Evolutionary conservation across 345 rosid species (phyloP), one percentile per base, ranked within the genome.

Genomic region (Sonneratia alba): DNA sequence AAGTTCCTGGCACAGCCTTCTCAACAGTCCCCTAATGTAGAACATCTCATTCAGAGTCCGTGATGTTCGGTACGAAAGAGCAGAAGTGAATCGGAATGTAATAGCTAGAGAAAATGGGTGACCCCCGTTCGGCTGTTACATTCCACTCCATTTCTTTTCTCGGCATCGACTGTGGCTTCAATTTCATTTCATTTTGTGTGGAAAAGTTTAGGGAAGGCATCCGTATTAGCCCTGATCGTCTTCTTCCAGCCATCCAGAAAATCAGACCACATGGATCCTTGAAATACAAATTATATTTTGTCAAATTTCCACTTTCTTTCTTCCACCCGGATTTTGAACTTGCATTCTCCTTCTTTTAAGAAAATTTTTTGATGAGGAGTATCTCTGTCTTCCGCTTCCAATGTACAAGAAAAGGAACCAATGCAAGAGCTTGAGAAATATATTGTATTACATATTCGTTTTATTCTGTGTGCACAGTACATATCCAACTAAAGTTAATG

Each of bases 1-100:
- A 22, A 67, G 63, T 48, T 69, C 72, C 18, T 43, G 10, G 72
- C 59, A 69, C 7, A 71, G 72, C 36, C 77, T 74, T 69, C 61
- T 74, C 36, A 69, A 74, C 64, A 69, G 73, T 70, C 73, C 72
- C 37, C 62, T 74, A 15, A 37, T 74, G 73, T 68, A 74, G 69
- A 61, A 49, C 47, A 34, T 16, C 24, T 68, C 66, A 45, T 68
- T 40, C 18, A 42, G 53, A 40, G 16, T 49, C 37, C 9, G 68
- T 51, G 43, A 15, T 24, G 19, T 18, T 71, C 13, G 48, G 32
- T 9, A 21, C 14, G 32, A 37, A 18, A 53, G 43, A 49, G 37
- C 14, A 42, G 18, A 32, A 38, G 51, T 11, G 61, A 45, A 57
- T 37, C 21, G 32, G 73, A 71, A 56, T 71, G 66, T 22, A n/a